Evolutionary conservation across 768 basidiomycete genomes (phyloP).

Genomic region (Lactarius hengduanensis): DNA sequence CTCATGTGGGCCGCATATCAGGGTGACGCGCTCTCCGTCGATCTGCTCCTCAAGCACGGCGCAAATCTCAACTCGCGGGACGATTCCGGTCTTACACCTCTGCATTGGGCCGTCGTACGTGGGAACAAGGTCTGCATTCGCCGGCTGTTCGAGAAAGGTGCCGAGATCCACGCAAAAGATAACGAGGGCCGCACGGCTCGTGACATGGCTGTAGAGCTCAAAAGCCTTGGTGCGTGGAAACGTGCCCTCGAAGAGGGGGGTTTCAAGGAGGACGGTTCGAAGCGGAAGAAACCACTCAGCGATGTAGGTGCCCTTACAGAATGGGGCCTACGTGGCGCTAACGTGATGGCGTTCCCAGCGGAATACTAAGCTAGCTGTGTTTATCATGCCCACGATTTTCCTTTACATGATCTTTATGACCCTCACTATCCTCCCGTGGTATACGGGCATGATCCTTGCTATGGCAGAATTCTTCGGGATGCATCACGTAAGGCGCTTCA

Average conservation of each 20-base stretch:
- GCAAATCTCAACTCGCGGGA: constrained; percentile 78
- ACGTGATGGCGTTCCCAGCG: constrained; percentile 44
- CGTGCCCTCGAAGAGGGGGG: constrained; percentile 87
- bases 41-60: constrained; percentile 83
- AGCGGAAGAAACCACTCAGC: constrained; percentile 63
- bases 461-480: constrained; percentile 87
- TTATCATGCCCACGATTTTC: constrained; percentile 73
- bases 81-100: constrained; percentile 77
- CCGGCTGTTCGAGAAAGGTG: constrained; percentile 81
- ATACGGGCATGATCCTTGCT: constrained; percentile 79
- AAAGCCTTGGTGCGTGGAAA: constrained; percentile 87
- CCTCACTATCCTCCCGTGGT: constrained; percentile 83
- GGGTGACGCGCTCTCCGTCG: constrained; percentile 94
- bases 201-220: constrained; percentile 94
- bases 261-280: constrained; percentile 70
- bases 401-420: constrained; percentile 85
- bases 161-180: constrained; percentile 77
- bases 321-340: constrained; percentile 4
- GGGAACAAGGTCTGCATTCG: constrained; percentile 89
- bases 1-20: constrained; percentile 99
- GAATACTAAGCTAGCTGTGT: constrained; percentile 79
- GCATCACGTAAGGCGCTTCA: constrained; percentile 73
- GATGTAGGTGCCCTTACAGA: constrained; percentile 48
- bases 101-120: constrained; percentile 97
- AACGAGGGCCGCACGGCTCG: constrained; percentile 81